phyloP scores from a whole-genome alignment of 495 filamentous ascomycete genomes.

The Neurospora sp. region DNA sequence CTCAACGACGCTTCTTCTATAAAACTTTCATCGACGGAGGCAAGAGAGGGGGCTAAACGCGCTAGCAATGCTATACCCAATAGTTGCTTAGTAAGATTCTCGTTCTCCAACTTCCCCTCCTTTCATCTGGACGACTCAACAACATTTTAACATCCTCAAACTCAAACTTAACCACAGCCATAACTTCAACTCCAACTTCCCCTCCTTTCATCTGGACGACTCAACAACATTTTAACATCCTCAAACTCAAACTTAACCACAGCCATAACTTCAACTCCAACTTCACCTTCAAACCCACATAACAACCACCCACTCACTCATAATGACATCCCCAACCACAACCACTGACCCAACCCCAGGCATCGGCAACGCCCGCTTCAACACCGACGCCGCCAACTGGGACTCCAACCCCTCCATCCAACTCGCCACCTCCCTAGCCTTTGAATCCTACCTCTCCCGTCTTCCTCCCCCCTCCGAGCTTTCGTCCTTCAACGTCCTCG shows the following conservation, averaged over 20 bases:
- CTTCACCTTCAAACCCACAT: neutral
- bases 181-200: neutral
- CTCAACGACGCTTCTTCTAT: no score
- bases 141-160: neutral
- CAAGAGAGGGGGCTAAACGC: neutral
- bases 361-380: slow-evolving; percentile 23
- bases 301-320: neutral
- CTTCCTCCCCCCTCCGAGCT: slow-evolving; percentile 6
- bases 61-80: neutral
- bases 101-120: neutral
- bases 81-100: neutral
- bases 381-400: slow-evolving; percentile 29
- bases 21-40: neutral
- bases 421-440: slow-evolving; percentile 20
- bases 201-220: neutral
- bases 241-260: neutral
- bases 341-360: neutral
- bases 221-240: neutral
- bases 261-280: neutral
- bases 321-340: neutral
- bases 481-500: slow-evolving; percentile 32
- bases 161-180: neutral
- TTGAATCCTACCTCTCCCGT: slow-evolving; percentile 20
- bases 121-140: neutral
- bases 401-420: slow-evolving; percentile 29